These are phyloP conservation scores for Cryptococcus sp. DNA, from an alignment of 1,284 basidiomycete genomes.

Conservation along the genomic window DNA sequence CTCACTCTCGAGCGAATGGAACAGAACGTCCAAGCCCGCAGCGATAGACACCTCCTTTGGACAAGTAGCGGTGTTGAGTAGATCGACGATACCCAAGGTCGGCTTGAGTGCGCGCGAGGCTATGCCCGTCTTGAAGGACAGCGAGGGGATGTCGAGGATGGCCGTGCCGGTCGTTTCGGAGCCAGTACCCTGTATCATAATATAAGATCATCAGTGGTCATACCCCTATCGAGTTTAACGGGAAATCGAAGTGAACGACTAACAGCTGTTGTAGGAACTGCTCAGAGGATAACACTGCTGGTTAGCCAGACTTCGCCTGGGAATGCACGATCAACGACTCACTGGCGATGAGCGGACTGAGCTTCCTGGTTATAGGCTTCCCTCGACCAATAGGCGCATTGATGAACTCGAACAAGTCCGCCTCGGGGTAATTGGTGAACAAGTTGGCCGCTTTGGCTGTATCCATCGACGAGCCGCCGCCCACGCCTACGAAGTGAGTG, in stretches of 20 bases:
- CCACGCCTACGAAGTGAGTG: conserved; percentile 91
- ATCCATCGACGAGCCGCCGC: conserved; percentile 94
- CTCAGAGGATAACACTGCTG: not conserved
- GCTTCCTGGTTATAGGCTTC: conserved; percentile 70
- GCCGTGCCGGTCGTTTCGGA: conserved; percentile 98
- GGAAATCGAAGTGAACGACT: conserved; percentile 3
- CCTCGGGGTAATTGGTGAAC: conserved; percentile 76
- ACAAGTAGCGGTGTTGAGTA: conserved; percentile 82
- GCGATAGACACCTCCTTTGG: conserved; percentile 83
- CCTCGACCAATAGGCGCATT: conserved; percentile 96
- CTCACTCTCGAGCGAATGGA: conserved; percentile 86
- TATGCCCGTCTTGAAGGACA: conserved; percentile 94
- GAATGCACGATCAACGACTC: conserved; percentile 19
- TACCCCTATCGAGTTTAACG: not conserved
- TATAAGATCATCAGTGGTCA: conserved; percentile 2
- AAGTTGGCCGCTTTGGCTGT: conserved; percentile 91
- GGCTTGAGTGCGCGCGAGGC: conserved; percentile 89
- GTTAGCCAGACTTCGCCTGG: not conserved
- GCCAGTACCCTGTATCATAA: conserved; percentile 65
- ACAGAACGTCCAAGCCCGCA: conserved; percentile 87
- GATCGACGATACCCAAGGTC: conserved; percentile 81
- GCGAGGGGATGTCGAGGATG: conserved; percentile 81
- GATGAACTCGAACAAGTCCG: conserved; percentile 92
- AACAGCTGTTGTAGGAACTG: conserved; percentile 88
- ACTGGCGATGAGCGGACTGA: conserved; percentile 84